Base-by-base conservation (phyloP, 2,329 filamentous ascomycete species). In the Apiospora phragmitis region DNA sequence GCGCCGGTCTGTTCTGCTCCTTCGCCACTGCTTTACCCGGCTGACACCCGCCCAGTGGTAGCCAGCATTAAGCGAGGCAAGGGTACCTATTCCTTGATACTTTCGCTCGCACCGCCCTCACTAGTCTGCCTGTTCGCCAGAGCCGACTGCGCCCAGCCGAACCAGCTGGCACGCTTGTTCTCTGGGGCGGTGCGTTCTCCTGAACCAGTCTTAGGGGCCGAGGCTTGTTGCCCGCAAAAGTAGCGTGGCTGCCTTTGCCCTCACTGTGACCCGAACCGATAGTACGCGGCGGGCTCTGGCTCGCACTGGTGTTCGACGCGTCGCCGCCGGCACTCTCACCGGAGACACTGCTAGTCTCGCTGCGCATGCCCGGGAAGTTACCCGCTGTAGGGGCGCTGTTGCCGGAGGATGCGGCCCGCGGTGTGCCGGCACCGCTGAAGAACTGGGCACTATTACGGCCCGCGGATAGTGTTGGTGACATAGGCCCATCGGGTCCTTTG, bases 141-240 rank as follows among this genome's bases (percentile, higher is more conserved):
- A 38, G 77, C 79, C 14, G 75, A 74, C 55, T 73, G 73, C 35
- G 85, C 84, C 89, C 89, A 91, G 16, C 89, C 89, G 71, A 91
- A 87, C 90, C 90, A 92, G 79, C 89, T 92, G 26, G 85, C 84
- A 66, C 90, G 84, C 83, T 91, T 92, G 76, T 87, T 87, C 69
- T 82, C 26, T 80, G 79, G 75, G 86, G 85, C 68, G 89, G 88
- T 29, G 82, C 80, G 74, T 92, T 92, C 83, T 97, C 94, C 81
- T 96, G 93, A 65, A 98, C 94, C 41, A 99, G 86, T 21, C 95
- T 88, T 74, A 99, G 84, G 8, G 95, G 95, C 45, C 95, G 89
- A 71, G 97, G 91, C 81, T 96, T 96, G 77, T 91, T 92, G 62
- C 90, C 90, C 4, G 88, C 88, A 70, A 88, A 89, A 1, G 87